Percentiles rank a stretch among this genome's conserved stretches.
phyloP scores from a whole-genome alignment of 2,329 filamentous ascomycete genomes.

The Periconia macrospinosa region DNA sequence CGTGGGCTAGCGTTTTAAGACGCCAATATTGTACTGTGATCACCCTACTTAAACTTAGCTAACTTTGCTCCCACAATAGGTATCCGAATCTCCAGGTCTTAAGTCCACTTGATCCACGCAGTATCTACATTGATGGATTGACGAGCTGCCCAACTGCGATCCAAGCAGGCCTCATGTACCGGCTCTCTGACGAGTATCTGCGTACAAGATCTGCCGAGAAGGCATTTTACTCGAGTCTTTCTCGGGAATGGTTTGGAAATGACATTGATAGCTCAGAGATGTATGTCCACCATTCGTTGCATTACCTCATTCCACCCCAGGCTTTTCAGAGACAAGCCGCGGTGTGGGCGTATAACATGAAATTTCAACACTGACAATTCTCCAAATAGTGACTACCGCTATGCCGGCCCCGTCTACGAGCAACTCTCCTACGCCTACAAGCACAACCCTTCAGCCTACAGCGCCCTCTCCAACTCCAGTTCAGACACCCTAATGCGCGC shows the following conservation, averaged over 20 bases:
- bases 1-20: too few relatives aligned
- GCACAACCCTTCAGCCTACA: slow-evolving; percentile 53
- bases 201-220: slow-evolving; percentile 40
- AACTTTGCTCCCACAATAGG: too few relatives aligned
- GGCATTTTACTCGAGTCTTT: slow-evolving; percentile 52
- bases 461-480: slow-evolving; percentile 26
- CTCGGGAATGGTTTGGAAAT: slow-evolving; percentile 47
- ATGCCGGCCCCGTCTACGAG: slow-evolving; percentile 59
- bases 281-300: slow-evolving; percentile 14
- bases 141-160: slow-evolving; percentile 47
- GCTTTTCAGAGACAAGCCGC: too few relatives aligned
- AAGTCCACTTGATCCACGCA: slow-evolving; percentile 51
- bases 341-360: neutral
- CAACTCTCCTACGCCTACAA: slow-evolving; percentile 57
- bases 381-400: slow-evolving; percentile 49
- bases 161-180: slow-evolving; percentile 45
- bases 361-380: neutral
- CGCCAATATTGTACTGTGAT: too few relatives aligned
- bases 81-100: slow-evolving; percentile 53
- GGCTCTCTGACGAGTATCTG: slow-evolving; percentile 44
- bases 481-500: slow-evolving; percentile 4
- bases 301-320: neutral
- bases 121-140: slow-evolving; percentile 55
- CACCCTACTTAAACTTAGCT: too few relatives aligned
- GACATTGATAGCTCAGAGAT: slow-evolving; percentile 39